Base-by-base conservation (phyloP, 306 rosid genomes). In the Vigna nakashimae region DNA sequence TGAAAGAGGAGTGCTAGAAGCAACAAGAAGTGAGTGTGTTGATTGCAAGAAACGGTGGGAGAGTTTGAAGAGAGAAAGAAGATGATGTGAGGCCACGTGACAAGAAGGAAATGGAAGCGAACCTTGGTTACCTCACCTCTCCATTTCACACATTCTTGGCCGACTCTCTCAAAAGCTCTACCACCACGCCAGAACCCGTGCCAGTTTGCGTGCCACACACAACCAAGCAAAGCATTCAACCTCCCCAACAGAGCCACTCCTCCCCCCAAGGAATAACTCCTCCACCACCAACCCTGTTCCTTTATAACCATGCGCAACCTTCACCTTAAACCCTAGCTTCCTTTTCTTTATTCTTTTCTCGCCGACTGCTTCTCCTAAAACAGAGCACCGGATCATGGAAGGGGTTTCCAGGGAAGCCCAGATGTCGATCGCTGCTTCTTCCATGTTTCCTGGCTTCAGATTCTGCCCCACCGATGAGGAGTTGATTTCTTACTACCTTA, bases 401-500 rank as follows among this genome's bases (percentile, higher is more conserved):
- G 83, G 68, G 65, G 71, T 83, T 74, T 85, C 93, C 0, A 76
- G 53, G 51, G 97, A 86, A 52, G 89, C 90, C 0, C 88, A 91
- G 79, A 79, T 92, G 69, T 89, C 99, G 0, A 69, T 95, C 15
- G 90, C 89, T 2, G 90, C 97, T 20, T 83, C 92, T 0, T 85
- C 89, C 1, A 89, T 87, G 96, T 95, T 95, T 87, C 99, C 99
- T 18, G 99, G 98, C 43, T 95, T 95, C 30, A 84, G 99, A 69
- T 95, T 95, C 75, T 91, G 92, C 34, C 99, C 99, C 6, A 95
- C 97, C 15, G 99, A 95, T 51, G 99, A 89, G 69, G 99, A 95
- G 30, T 71, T 95, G 79, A 91, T 95, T 32, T 90, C 97, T 5
- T 88, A 75, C 77, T 92, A 95, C 85, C 96, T 95, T 4, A 77